These are phyloP conservation scores for Paraurostyla sp. DNA, from an alignment of 73 alveolate genomes.

Conservation along the genomic window DNA sequence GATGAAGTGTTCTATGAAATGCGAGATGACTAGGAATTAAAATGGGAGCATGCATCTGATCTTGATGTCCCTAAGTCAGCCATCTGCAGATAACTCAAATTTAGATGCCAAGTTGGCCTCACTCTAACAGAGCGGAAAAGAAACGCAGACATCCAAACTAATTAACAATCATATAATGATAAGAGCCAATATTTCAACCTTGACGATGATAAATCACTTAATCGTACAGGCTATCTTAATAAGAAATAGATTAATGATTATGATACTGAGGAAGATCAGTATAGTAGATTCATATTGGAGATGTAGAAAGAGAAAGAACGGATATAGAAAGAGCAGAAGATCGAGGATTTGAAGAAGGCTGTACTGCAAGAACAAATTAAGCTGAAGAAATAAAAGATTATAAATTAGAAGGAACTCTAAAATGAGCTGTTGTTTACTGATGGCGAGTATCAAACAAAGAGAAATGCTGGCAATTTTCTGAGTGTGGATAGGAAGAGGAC, in stretches of 20 bases:
- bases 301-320: neutral
- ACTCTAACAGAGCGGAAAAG: neutral
- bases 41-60: slow-evolving; percentile 5
- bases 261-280: neutral
- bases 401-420: slow-evolving; percentile 2
- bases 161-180: neutral
- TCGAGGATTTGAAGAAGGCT: neutral
- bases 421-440: neutral
- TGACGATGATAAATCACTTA: no score
- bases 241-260: neutral
- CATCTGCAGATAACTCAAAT: neutral
- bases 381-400: neutral
- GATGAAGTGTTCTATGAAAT: slow-evolving; percentile 54
- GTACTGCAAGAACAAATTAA: neutral
- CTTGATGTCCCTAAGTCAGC: slow-evolving; percentile 16
- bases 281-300: neutral
- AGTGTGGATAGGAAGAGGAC: no score
- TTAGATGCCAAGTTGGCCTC: slow-evolving; percentile 1
- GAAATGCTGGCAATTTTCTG: neutral
- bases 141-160: slow-evolving; percentile 39
- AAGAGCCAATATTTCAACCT: neutral
- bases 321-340: neutral
- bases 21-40: slow-evolving; percentile 53
- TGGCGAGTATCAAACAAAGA: neutral
- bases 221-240: neutral